phyloP scores from a whole-genome alignment of 2,329 filamentous ascomycete species.

The Alternaria alternata region DNA sequence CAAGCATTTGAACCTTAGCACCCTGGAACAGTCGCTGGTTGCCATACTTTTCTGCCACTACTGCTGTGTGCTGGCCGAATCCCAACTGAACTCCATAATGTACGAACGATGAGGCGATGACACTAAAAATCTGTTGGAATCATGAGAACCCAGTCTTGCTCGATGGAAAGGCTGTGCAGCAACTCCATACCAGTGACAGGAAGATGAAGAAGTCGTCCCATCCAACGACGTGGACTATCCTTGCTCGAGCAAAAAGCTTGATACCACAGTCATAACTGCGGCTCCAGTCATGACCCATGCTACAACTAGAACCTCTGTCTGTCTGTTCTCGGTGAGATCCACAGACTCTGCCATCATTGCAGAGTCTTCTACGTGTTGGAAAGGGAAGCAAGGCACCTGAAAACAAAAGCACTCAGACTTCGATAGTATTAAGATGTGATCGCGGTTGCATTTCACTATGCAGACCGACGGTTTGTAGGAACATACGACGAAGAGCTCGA shows the following conservation, averaged over 20 bases:
- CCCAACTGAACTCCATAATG: conserved; percentile 14
- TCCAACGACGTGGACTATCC: conserved; percentile 9
- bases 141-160: neutral
- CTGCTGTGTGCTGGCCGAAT: conserved; percentile 13
- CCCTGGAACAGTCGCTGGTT: conserved; percentile 9
- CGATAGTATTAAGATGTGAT: too few species aligned
- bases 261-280: conserved; percentile 6
- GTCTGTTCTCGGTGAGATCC: conserved; percentile 3
- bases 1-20: conserved; percentile 17
- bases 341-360: neutral
- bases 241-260: conserved; percentile 18
- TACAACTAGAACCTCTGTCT: conserved; percentile 12
- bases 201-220: conserved; percentile 22
- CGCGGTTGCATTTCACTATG: too few species aligned
- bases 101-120: conserved; percentile 12
- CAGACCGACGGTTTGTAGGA: too few species aligned
- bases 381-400: too few species aligned
- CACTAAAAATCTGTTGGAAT: conserved; percentile 5
- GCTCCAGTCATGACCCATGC: conserved; percentile 18
- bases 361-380: too few species aligned
- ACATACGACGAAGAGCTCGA: too few species aligned
- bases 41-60: conserved; percentile 4
- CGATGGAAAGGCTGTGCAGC: too few species aligned
- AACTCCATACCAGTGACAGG: conserved; percentile 11
- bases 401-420: too few species aligned